Conservation (phyloP, 345 rosid genomes). For the Excoecaria cochinchinensis region DNA sequence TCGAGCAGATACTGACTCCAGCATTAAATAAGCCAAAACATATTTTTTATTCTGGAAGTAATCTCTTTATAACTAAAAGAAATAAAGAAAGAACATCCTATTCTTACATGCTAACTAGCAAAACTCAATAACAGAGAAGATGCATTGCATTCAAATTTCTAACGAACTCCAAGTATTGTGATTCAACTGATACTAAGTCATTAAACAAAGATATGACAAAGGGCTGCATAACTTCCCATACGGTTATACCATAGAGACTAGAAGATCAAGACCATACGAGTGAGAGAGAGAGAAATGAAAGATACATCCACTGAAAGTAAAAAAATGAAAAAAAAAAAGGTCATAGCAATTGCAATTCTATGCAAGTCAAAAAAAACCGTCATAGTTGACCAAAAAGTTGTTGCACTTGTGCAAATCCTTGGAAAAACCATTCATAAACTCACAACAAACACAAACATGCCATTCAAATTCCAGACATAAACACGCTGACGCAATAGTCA, state of each 20-base stretch:
- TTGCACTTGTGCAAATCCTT: not conserved
- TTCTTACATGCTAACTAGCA: not conserved
- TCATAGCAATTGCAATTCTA: not conserved
- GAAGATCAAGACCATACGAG: not conserved
- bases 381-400: not conserved
- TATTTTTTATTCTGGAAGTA: not conserved
- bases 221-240: not conserved
- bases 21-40: not conserved
- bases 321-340: not conserved
- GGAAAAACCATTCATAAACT: not conserved
- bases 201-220: not conserved
- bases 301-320: not conserved
- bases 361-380: not conserved
- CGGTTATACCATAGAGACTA: not conserved
- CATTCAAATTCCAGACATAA: conserved; percentile 9
- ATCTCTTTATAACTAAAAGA: not conserved
- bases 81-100: not conserved
- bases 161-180: not conserved
- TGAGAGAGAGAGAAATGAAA: not conserved
- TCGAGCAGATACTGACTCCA: no score
- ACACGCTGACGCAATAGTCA: not conserved
- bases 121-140: not conserved
- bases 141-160: not conserved
- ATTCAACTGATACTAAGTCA: not conserved
- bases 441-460: not conserved